These are phyloP conservation scores for Lobosporangium transversale DNA, from an alignment of 192 early-diverging fungal genomes.

Conservation along the genomic window DNA sequence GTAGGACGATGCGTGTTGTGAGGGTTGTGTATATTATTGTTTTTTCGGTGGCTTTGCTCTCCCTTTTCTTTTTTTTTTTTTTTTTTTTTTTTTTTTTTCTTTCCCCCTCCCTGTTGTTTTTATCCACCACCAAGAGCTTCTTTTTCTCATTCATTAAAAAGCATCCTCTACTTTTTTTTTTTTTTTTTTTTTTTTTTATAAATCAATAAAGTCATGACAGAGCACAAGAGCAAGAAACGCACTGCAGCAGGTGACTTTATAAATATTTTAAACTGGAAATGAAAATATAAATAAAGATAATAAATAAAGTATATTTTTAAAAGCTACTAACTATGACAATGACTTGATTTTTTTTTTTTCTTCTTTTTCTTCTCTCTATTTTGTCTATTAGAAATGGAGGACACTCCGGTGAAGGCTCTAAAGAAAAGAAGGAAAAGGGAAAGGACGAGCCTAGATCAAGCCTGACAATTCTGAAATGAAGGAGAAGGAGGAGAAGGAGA, in stretches of 20 bases:
- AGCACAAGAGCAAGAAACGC: conserved; percentile 22
- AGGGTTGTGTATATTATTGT: background rate
- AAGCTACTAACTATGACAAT: background rate
- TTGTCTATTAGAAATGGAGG: background rate
- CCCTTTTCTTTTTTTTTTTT: conserved; percentile 2
- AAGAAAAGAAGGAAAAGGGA: background rate
- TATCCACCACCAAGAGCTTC: too few species aligned
- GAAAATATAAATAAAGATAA: background rate
- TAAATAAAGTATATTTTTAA: conserved; percentile 1
- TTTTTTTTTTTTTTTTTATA: background rate
- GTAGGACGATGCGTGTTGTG: too few species aligned
- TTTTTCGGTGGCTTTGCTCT: conserved; percentile 4
- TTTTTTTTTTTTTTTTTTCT: conserved; percentile 3
- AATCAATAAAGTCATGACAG: conserved; percentile 3
- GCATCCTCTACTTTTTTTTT: background rate
- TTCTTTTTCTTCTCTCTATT: background rate
- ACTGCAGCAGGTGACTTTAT: conserved; percentile 13
- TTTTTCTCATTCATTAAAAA: background rate
- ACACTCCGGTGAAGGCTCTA: background rate
- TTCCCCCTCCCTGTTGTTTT: background rate
- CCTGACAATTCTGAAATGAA: background rate
- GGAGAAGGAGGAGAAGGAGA: background rate
- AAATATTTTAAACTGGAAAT: background rate
- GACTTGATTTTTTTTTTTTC: background rate
- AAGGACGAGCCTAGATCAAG: conserved; percentile 1